Evolutionary conservation across 2,329 filamentous ascomycete genomes (phyloP), one percentile per base, ranked within the genome.

Genomic region (Didymosphaeria variabile): DNA sequence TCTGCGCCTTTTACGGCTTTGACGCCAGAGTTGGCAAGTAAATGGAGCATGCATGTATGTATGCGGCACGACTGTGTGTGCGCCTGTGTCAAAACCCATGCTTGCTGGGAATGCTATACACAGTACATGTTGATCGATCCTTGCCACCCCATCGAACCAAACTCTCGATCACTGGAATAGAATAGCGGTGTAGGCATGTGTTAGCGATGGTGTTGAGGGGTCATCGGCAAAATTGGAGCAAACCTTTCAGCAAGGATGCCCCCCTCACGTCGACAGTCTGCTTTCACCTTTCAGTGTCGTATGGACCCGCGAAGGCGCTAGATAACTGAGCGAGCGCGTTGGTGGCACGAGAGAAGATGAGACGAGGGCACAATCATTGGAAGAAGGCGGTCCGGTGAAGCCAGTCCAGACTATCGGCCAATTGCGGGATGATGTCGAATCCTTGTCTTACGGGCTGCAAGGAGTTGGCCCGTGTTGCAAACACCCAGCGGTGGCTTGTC

Each of bases 401-500:
- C 59, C 59, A 57, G 62, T 58, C 53, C 21, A 49, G 62, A 58
- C 61, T 31, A 62, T 55, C 50, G 36, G 53, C 73, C 73, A 76
- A 75, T 77, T 61, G 71, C 49, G 58, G 44, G 38, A 46, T 23
- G 32, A 55, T 32, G 26, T 57, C 23, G 58, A 60, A 66, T 67
- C 67, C 70, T 68, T 64, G 70, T 66, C 73, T 60, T 69, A 69
- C 67, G 67, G 69, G 65, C 71, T 72, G 75, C 70, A 76, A 76
- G 72, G 72, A 72, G 69, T 65, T 34, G 64, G 65, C 51, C 63
- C 64, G 64, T 70, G 66, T 70, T 57, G 65, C 66, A 68, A 59
- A 66, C 59, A 53, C 66, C 26, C 71, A 71, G 69, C 69, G 71
- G 70, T 74, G 74, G 73, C 72, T 75, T 76, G 68, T 70, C 69